Conservation (phyloP, 2,329 filamentous ascomycete genomes). For the Metarhizium guizhouense region DNA sequence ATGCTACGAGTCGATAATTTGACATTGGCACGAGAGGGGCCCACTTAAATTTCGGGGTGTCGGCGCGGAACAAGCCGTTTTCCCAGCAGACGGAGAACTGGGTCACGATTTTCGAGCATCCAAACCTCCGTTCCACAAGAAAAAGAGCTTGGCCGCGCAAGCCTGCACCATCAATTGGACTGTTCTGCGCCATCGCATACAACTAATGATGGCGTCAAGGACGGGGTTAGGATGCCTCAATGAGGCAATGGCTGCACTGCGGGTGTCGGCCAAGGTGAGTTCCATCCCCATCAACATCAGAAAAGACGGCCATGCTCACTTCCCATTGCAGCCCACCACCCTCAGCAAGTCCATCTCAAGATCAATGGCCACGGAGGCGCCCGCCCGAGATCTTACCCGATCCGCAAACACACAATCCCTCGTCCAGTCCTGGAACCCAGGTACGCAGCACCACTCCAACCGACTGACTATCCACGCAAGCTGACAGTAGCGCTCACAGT, state of each 20-base stretch:
- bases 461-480: not conserved
- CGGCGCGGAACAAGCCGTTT: slow-evolving; percentile 18
- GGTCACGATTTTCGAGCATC: slow-evolving; percentile 16
- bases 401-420: slow-evolving; percentile 25
- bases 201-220: slow-evolving; percentile 11
- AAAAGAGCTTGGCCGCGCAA: slow-evolving; percentile 3
- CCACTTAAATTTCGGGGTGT: slow-evolving; percentile 20
- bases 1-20: not conserved
- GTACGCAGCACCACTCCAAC: slow-evolving; percentile 19
- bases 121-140: not conserved
- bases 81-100: slow-evolving; percentile 11
- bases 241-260: slow-evolving; percentile 43
- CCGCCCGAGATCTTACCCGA: slow-evolving; percentile 28
- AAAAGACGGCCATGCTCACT: not conserved
- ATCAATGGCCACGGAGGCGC: slow-evolving; percentile 47
- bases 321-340: slow-evolving; percentile 20
- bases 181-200: not conserved
- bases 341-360: slow-evolving; percentile 35
- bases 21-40: not conserved
- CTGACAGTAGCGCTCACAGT: slow-evolving; percentile 24
- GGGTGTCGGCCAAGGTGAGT: slow-evolving; percentile 31
- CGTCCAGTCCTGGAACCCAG: slow-evolving; percentile 34
- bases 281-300: not conserved
- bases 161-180: not conserved
- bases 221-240: slow-evolving; percentile 40